Base-by-base conservation (phyloP, 805 yeast species). In the Tanozyma kutaoensis region DNA sequence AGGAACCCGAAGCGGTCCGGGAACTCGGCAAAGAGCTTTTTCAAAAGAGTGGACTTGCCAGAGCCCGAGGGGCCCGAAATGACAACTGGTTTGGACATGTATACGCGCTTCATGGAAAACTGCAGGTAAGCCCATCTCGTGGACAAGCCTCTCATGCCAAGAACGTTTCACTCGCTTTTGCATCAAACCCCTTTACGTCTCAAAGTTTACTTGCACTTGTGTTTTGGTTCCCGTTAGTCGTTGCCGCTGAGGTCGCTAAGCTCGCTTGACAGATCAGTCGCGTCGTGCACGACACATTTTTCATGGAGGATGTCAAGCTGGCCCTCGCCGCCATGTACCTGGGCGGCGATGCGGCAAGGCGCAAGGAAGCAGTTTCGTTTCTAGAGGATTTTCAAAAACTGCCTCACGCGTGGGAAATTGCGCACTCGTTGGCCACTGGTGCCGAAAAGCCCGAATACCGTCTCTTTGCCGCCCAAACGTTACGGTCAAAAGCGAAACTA, bases 41-140 rank as follows among this genome's bases (percentile, higher is more conserved):
- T 85, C 49, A 91, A 65, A 29, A 91, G 64, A 9, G 99, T 91
- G 39, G 96, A 84, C 56, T 91, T 91, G 37, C 99, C 99, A 21
- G 96, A 67, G 23, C 88, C 95, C 27, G 95, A 82, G 30, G 99
- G 99, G 39, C 98, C 99, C 23, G 95, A 85, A 35, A 91, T 69
- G 37, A 91, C 96, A 38, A 91, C 76, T 27, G 96, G 97, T 55
- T 91, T 81, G 33, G 54, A 35, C 51, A 47, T 46, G 20, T 5
- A 15, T 5, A 15, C n/a, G n/a, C n/a, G n/a, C n/a, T n/a, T n/a
- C n/a, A n/a, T n/a, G n/a, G n/a, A n/a, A n/a, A n/a, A n/a, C n/a
- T n/a, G n/a, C n/a, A n/a, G n/a, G n/a, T n/a, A n/a, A n/a, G n/a
- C n/a, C n/a, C n/a, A n/a, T n/a, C n/a, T n/a, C n/a, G n/a, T n/a